phyloP scores from a whole-genome alignment of 352 stramenopile species.

The Phytophthora pluvialis region DNA sequence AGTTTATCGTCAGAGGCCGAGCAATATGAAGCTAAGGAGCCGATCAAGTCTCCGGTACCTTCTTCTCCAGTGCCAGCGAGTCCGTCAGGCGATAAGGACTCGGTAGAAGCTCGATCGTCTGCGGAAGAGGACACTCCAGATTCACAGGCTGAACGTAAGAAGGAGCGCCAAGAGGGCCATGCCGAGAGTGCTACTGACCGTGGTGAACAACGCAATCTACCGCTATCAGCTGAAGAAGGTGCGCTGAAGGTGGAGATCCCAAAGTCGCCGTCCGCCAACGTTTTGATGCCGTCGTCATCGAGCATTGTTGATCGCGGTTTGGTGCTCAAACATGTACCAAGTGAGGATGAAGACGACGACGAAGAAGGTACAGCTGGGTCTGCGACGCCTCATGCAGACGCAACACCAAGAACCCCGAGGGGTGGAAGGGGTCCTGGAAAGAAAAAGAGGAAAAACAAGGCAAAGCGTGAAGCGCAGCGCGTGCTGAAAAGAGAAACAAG shows the following conservation, averaged over 20 bases:
- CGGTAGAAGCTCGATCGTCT: constrained; percentile 27
- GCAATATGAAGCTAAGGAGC: constrained; percentile 7
- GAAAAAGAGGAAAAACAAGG: constrained; percentile 75
- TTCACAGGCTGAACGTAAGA: constrained; percentile 16
- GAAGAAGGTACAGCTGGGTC: constrained; percentile 43
- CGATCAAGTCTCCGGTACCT: constrained; percentile 10
- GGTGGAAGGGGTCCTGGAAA: constrained; percentile 36
- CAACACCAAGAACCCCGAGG: constrained; percentile 27
- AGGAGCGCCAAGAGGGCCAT: neutral
- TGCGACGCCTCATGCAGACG: constrained; percentile 29
- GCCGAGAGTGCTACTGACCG: neutral
- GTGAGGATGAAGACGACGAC: constrained; percentile 57
- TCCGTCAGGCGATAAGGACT: constrained; percentile 25
- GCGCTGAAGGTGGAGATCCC: constrained; percentile 37
- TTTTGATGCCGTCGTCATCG: constrained; percentile 23
- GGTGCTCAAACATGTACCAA: constrained; percentile 38
- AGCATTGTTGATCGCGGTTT: constrained; percentile 2
- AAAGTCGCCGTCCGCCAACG: constrained; percentile 29
- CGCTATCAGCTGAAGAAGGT: constrained; percentile 9
- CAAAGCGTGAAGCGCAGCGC: constrained; percentile 32
- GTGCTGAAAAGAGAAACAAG: constrained; percentile 30
- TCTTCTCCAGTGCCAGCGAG: constrained; percentile 26
- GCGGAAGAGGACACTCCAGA: constrained; percentile 28
- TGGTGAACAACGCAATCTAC: constrained; percentile 2
- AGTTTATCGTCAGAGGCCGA: neutral